Evolutionary conservation across 139 green algal genomes (phyloP).

Genomic region (Bryopsis sp.): DNA sequence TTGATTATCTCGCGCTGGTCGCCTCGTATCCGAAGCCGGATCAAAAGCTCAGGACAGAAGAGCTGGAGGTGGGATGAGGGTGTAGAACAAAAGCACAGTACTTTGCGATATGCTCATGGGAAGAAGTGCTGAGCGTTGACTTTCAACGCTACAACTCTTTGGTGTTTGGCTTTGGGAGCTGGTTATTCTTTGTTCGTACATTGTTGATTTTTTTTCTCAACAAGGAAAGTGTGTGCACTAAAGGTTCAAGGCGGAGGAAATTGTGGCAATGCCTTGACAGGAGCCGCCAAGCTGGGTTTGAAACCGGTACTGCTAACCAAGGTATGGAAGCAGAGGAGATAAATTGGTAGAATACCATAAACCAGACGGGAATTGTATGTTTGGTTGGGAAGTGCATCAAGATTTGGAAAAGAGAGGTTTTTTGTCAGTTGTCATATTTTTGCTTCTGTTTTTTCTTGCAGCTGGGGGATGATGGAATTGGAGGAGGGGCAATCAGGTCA

Average conservation of each 20-base stretch:
- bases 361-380: not conserved
- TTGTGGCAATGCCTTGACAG: conserved; percentile 87
- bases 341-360: not conserved
- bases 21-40: conserved; percentile 74
- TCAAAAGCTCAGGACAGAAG: conserved; percentile 82
- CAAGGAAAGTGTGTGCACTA: not conserved
- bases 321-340: conserved; percentile 22
- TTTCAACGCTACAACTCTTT: too few relatives aligned
- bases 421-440: not conserved
- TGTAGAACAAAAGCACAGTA: too few relatives aligned
- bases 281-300: conserved; percentile 74
- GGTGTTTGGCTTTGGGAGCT: too few relatives aligned
- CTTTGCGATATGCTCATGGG: too few relatives aligned
- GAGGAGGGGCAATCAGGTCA: conserved; percentile 56
- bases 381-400: too few relatives aligned
- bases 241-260: conserved; percentile 61
- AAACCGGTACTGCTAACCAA: conserved; percentile 68
- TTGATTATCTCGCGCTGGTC: conserved; percentile 88
- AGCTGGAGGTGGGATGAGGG: conserved; percentile 61
- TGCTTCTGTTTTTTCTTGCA: conserved; percentile 18
- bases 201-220: not conserved
- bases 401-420: not conserved
- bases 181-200: too few relatives aligned
- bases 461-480: conserved; percentile 74
- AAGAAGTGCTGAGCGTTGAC: too few relatives aligned